Percentiles rank a stretch among this genome's conserved stretches.
These are phyloP conservation scores for Dothideomycetes sp. DNA, from an alignment of 2,329 filamentous ascomycete genomes.

Conservation along the genomic window DNA sequence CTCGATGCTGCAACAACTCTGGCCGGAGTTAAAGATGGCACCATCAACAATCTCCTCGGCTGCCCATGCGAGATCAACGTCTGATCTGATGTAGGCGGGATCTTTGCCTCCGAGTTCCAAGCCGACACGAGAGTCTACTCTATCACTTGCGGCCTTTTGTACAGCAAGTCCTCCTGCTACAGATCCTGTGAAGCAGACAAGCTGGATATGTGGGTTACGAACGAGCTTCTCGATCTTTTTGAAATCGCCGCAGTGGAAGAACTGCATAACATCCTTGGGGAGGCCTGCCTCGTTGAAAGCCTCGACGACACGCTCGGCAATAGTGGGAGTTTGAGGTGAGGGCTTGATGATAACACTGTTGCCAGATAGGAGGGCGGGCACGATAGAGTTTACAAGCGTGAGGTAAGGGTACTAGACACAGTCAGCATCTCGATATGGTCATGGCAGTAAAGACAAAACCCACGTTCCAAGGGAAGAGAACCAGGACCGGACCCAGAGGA, in stretches of 20 bases:
- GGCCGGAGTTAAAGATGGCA: slow-evolving; percentile 96
- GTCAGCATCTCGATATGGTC: slow-evolving; percentile 11
- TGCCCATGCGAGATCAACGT: slow-evolving; percentile 84
- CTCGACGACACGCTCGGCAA: slow-evolving; percentile 72
- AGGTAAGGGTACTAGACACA: slow-evolving; percentile 75
- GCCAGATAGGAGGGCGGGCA: slow-evolving; percentile 82
- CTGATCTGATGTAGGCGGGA: slow-evolving; percentile 75
- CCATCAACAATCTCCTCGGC: slow-evolving; percentile 93
- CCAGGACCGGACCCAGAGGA: slow-evolving; percentile 75
- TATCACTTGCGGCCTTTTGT: slow-evolving; percentile 73
- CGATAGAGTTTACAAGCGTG: slow-evolving; percentile 82
- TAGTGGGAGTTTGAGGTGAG: slow-evolving; percentile 86
- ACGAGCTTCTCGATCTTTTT: slow-evolving; percentile 69
- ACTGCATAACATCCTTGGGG: slow-evolving; percentile 75
- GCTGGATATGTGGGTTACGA: slow-evolving; percentile 63
- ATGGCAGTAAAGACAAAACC: slow-evolving; percentile 32
- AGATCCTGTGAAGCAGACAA: slow-evolving; percentile 90
- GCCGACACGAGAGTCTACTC: slow-evolving; percentile 69
- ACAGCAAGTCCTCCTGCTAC: slow-evolving; percentile 80
- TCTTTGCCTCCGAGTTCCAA: slow-evolving; percentile 93
- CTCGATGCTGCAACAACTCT: slow-evolving; percentile 91
- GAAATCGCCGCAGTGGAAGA: slow-evolving; percentile 80
- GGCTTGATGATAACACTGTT: slow-evolving; percentile 92
- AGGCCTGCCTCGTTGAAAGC: slow-evolving; percentile 74
- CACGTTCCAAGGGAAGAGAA: slow-evolving; percentile 96